Base-by-base conservation (phyloP, 2,329 filamentous ascomycete genomes). In the Neurospora sp. region DNA sequence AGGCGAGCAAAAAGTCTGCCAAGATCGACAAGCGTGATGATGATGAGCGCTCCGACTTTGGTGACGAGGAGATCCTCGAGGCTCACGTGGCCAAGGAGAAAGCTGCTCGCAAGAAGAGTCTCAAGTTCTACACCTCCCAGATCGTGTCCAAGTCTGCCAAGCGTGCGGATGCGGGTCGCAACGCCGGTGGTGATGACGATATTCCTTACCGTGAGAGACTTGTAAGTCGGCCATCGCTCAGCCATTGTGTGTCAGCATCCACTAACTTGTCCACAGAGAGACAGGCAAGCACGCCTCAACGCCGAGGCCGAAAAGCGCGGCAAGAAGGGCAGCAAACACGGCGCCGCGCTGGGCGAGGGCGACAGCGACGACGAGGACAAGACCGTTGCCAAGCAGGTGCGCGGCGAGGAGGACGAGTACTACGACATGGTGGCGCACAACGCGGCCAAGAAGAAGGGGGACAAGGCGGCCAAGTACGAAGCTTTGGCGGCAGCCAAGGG, bases 91-190 rank as follows among this genome's bases (percentile, higher is more conserved):
- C 92, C 0, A 92, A 91, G 57, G 92, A 97, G 76, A 99, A 99
- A 81, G 92, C 90, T 0, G 87, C 88, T 71, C 92, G 92, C 80
- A 97, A 96, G 85, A 97, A 96, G 84, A 93, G 89, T 73, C 87
- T 99, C 70, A 91, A 93, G 72, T 99, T 99, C 85, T 99, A 99
- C 86, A 98, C 96, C 2, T 97, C 94, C 3, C 96, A 99, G 79
- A 96, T 99, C 74, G 91, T 92, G 37, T 95, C 98, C 79, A 98
- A 97, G 81, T 89, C 92, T 70, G 97, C 93, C 82, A 94, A 92
- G 79, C 92, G 92, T 69, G 88, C 89, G 6, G 88, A 85, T 39
- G 91, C 90, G 46, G 90, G 91, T 57, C 87, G 89, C 72, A 89
- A 92, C 70, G 88, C 89, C 1, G 92, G 92, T 74, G 92, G 92